These are phyloP conservation scores for Pyrrhoderma noxium DNA, from an alignment of 1,284 basidiomycete genomes.

Conservation along the genomic window DNA sequence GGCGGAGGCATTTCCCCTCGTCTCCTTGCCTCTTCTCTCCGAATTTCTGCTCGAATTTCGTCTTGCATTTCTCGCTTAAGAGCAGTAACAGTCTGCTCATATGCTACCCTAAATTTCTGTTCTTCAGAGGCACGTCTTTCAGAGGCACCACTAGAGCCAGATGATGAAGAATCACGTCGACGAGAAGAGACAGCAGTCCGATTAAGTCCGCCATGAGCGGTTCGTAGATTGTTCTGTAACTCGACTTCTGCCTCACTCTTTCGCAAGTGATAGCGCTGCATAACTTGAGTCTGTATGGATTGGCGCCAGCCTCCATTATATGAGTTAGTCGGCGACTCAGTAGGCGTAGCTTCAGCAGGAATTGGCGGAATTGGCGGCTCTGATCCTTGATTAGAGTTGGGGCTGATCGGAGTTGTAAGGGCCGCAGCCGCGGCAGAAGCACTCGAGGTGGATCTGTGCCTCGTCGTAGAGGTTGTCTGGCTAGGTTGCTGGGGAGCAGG, in stretches of 20 bases:
- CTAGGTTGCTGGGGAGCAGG: not conserved
- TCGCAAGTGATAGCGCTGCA: not conserved
- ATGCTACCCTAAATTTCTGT: not conserved
- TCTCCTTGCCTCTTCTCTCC: conserved; percentile 5
- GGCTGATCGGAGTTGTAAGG: not conserved
- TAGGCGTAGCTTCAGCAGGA: not conserved
- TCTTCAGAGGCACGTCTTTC: conserved; percentile 8
- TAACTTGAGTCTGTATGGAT: not conserved
- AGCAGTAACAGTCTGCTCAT: not conserved
- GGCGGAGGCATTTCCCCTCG: not conserved
- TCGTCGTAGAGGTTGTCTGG: not conserved
- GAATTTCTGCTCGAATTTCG: conserved; percentile 4
- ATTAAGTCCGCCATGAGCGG: conserved; percentile 2
- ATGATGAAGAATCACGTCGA: conserved; percentile 9
- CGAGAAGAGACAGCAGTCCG: not conserved
- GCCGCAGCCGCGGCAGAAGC: conserved; percentile 14
- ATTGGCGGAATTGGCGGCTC: conserved; percentile 3
- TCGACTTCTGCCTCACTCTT: conserved; percentile 1
- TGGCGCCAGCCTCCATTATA: conserved; percentile 1
- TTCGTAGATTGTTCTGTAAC: not conserved
- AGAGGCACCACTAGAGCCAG: not conserved
- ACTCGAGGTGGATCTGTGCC: conserved; percentile 13
- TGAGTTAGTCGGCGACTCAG: not conserved
- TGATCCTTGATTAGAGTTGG: not conserved
- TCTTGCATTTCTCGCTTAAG: conserved; percentile 10